Percentiles rank a stretch among this genome's conserved stretches.
phyloP scores from a whole-genome alignment of 208 protist genomes.

The Crithidia sp. region DNA sequence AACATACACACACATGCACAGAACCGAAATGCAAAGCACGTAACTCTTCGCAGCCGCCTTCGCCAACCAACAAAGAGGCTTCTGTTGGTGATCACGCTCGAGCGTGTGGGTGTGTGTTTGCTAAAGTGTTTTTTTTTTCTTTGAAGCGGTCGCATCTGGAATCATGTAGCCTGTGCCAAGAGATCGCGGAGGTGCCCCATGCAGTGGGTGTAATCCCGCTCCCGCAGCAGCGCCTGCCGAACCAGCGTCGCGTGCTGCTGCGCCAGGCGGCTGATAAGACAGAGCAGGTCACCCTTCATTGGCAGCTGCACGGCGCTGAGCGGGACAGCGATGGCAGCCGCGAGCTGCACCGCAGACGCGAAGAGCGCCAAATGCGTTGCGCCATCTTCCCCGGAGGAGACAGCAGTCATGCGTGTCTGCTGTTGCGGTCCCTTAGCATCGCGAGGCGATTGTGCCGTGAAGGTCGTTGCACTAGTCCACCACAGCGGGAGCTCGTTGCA shows the following conservation, averaged over 20 bases:
- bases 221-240: conserved; percentile 7
- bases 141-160: too few species aligned
- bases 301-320: conserved; percentile 41
- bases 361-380: not conserved
- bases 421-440: too few species aligned
- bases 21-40: too few species aligned
- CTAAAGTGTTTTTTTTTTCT: not conserved
- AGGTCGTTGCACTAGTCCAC: not conserved
- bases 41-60: too few species aligned
- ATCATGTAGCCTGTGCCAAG: conserved; percentile 37
- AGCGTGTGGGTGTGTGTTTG: not conserved
- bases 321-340: conserved; percentile 33
- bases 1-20: too few species aligned
- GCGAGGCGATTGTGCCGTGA: not conserved
- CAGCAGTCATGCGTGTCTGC: too few species aligned
- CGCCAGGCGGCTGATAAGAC: conserved; percentile 43
- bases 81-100: too few species aligned
- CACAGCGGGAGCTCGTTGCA: conserved; percentile 33
- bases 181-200: conserved; percentile 37
- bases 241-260: conserved; percentile 23
- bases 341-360: conserved; percentile 22
- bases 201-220: conserved; percentile 35
- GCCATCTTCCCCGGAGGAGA: too few species aligned
- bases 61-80: too few species aligned
- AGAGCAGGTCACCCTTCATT: conserved; percentile 57